A percentile compares a stretch with the other conserved stretches of the same genome.
Evolutionary conservation across 352 stramenopile species (phyloP).

Genomic region (Pythium guiyangense): DNA sequence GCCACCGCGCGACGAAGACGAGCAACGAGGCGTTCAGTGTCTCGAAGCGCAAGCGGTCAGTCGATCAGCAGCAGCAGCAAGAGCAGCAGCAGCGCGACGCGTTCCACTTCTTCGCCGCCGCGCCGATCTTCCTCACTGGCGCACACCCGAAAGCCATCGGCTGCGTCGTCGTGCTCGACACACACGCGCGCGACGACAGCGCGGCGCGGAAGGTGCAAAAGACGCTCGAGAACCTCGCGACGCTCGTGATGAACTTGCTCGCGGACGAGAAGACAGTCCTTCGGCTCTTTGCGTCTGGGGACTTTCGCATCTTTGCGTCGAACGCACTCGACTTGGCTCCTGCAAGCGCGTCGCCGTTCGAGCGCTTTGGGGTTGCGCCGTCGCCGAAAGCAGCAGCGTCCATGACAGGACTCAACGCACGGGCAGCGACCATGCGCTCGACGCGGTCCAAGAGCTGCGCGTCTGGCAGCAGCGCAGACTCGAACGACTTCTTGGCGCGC

Average conservation of each 20-base stretch:
- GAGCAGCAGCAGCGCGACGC: constrained; percentile 10
- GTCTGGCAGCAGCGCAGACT: background rate
- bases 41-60: constrained; percentile 24
- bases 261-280: too few species aligned
- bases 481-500: too few species aligned
- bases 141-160: constrained; percentile 26
- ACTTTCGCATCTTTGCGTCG: too few species aligned
- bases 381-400: too few species aligned
- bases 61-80: constrained; percentile 3
- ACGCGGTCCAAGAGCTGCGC: constrained; percentile 9
- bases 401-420: constrained; percentile 39
- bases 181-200: constrained; percentile 26
- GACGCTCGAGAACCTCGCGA: too few species aligned
- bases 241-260: too few species aligned
- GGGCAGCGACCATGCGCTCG: constrained; percentile 7
- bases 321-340: too few species aligned
- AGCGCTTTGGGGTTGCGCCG: too few species aligned
- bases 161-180: constrained; percentile 62
- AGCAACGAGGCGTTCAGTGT: constrained; percentile 43
- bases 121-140: constrained; percentile 27
- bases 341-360: too few species aligned
- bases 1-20: too few species aligned
- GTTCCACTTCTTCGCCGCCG: constrained; percentile 63
- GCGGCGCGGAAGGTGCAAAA: constrained; percentile 41
- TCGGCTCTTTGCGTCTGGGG: too few species aligned